Base-by-base conservation (phyloP, 2,329 filamentous ascomycete genomes). In the Nigrospora oryzae region DNA sequence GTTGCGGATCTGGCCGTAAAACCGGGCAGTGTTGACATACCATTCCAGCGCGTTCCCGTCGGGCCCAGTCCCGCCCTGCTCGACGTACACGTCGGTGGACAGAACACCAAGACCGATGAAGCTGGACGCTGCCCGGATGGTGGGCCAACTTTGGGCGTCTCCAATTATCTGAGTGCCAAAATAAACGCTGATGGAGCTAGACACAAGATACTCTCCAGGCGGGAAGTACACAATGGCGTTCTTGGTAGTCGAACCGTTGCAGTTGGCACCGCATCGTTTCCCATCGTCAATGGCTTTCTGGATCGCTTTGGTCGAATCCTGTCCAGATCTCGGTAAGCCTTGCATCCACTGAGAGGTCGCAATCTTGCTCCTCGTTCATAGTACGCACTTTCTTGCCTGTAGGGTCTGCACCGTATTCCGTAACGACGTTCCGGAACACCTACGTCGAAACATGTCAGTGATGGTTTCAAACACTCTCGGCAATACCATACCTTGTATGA, bases 121-220 rank as follows among this genome's bases (percentile, higher is more conserved):
- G 55, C 72, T 70, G 37, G 82, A 62, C 1, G 79, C 64, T 3
- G 85, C 84, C 69, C 90, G 89, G 64, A 96, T 73, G 0, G 83
- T 83, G 0, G 91, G 89, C 13, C 83, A 64, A 50, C 77, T 71
- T 56, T 77, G 60, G 40, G 84, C 81, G 68, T 97, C 89, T 46
- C 91, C 91, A 33, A 96, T 74, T 49, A 97, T 79, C 63, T 96
- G 89, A 11, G 90, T 95, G 70, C 95, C 95, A 74, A 96, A 97
- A 65, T 84, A 84, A 62, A 89, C 84, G 42, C 89, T 67, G 53
- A 97, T 79, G 17, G 91, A 87, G 57, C 72, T 76, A 60, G 81
- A 88, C 55, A 97, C 83, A n/a, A 86, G 59, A 59, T 96, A 97
- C 45, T 81, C 94, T 52, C 91, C 90, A 11, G 87, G 73, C 34